Base-by-base conservation (phyloP, 257 asterid species). In the Petunia axillaris region DNA sequence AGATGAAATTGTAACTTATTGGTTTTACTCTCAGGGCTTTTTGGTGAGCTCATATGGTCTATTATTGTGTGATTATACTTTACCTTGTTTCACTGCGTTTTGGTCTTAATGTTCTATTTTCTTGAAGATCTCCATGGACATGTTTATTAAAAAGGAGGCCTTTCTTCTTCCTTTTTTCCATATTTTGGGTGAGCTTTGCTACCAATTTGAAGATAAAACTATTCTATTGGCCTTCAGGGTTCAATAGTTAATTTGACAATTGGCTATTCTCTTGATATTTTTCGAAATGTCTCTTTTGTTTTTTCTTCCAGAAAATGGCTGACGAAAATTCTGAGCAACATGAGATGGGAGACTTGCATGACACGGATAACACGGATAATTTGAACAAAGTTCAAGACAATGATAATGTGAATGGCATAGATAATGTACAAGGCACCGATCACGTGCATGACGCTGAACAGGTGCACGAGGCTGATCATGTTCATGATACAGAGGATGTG, bases 221-320 rank as follows among this genome's bases (percentile, higher is more conserved):
- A 1, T 71, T 71, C 25, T 46, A 43, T 48, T 50, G 43, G 77
- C 44, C 77, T 25, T 71, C 43, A 71, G 44, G 11, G 13, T 71
- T 71, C 60, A 71, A 48, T 48, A 71, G 35, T 71, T 71, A 40
- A 71, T 71, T 70, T 8, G 50, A 55, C 53, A 25, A 53, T 82
- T 66, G 65, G 44, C 81, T 67, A 48, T 46, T 25, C n/a, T 14
- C 64, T 59, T 43, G 78, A 39, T 67, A 40, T 40, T 25, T 71
- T 64, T 8, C 60, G 46, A 2, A 71, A 71, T 48, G 35, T 71
- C 58, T 54, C 11, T n/a, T 75, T n/a, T 40, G 14, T 43, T 59
- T 48, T 39, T 8, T 79, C 70, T 75, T 71, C 46, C 84, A 86
- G 91, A 75, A 83, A 89, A 71, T 89, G 92, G 89, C 87, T 53